Conservation (phyloP, 345 rosid genomes). For the Eutrema japonicum region DNA sequence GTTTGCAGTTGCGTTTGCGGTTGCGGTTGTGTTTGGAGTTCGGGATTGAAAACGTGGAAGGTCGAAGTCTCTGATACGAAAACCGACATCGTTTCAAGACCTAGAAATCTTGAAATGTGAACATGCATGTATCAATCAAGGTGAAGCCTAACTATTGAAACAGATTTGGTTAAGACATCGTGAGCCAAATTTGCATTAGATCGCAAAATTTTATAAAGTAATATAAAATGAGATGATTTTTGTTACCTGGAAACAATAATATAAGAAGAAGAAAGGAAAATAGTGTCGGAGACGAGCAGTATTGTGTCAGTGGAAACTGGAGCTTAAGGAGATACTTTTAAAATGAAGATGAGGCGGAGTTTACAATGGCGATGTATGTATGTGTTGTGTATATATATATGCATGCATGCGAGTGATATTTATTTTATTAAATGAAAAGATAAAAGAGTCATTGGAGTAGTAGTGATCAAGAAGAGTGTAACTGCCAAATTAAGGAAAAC, state of each 20-base stretch:
- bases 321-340: constrained; percentile 40
- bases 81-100: constrained; percentile 35
- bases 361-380: constrained; percentile 29
- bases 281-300: constrained; percentile 16
- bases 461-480: constrained; percentile 33
- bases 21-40: constrained; percentile 29
- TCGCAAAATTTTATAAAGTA: neutral
- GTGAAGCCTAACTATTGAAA: neutral
- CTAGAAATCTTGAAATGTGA: constrained; percentile 23
- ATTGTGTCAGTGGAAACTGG: constrained; percentile 38
- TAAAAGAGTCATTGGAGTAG: neutral
- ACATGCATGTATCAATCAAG: constrained; percentile 31
- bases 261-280: constrained; percentile 6
- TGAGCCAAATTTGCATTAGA: constrained; percentile 16
- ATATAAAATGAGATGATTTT: neutral
- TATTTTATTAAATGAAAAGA: neutral
- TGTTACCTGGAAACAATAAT: constrained; percentile 33
- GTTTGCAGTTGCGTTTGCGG: constrained; percentile 6
- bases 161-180: neutral
- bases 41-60: constrained; percentile 32
- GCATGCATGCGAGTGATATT: constrained; percentile 35
- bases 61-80: constrained; percentile 38
- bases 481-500: constrained; percentile 11
- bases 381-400: constrained; percentile 12
- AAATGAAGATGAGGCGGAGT: constrained; percentile 41